Evolutionary conservation across 345 rosid genomes (phyloP), one percentile per base, ranked within the genome.

Genomic region (Microthlaspi erraticum): DNA sequence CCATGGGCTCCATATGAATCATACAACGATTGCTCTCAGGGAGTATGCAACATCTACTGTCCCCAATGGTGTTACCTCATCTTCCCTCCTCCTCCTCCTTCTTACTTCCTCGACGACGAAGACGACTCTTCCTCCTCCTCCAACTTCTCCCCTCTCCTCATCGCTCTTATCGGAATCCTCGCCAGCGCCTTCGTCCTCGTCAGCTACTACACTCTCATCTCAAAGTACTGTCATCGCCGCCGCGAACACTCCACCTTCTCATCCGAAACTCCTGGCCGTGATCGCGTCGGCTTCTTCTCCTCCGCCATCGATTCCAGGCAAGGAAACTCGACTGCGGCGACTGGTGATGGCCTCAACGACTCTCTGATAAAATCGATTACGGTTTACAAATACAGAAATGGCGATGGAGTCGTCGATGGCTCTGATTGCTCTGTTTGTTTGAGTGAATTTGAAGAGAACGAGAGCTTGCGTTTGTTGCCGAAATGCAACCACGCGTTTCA

Each of bases 401-500:
- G 68, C 1, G 93, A 90, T 14, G 85, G 87, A 3, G 73, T 83
- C 19, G 75, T 88, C 10, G 91, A 92, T 53, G 83, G 87, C 7
- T 77, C 81, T 0, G 93, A 85, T 55, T 92, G 96, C 38, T 88
- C 93, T 0, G 95, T 90, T 48, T 90, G 96, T 68, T 78, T 88
- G 1, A 79, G 85, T 52, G 98, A 92, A 41, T 92, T 92, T 36
- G 78, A 78, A 51, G 95, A 92, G 57, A 67, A 87, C 8, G 97
- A 90, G 81, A 88, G 79, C 72, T 63, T 87, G 38, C 72, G 95
- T 67, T 14, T 87, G 26, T 39, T 88, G 81, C 98, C 97, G 0
- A 88, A 87, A 41, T 90, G 98, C 39, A 84, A 70, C 48, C 98
- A 93, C 66, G 96, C 97, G 9, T 93, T 93, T 66, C 98, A 90